Percentiles rank a stretch among this genome's conserved stretches.
Evolutionary conservation across 805 yeast genomes (phyloP).

Genomic region (Clavispora carvajalis): DNA sequence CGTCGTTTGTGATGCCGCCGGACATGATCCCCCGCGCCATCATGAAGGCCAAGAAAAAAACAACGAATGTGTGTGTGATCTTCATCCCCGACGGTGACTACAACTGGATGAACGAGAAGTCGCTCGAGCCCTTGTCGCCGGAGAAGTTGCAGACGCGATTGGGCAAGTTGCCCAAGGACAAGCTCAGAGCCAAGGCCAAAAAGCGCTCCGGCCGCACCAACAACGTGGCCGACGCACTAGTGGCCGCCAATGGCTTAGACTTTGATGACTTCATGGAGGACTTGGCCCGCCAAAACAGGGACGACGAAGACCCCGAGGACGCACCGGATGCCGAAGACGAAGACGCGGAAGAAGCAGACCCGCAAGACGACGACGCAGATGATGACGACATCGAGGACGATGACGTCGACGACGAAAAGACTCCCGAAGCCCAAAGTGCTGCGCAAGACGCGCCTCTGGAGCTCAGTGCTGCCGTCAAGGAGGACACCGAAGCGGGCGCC

Average conservation of each 20-base stretch:
- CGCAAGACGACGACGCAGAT: constrained; percentile 9
- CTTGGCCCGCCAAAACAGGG: constrained; percentile 15
- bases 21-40: constrained; percentile 32
- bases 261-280: constrained; percentile 33
- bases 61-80: constrained; percentile 36
- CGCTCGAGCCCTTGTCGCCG: constrained; percentile 26
- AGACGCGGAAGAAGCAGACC: not conserved
- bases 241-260: constrained; percentile 31
- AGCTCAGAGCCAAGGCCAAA: constrained; percentile 15
- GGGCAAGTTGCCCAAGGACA: constrained; percentile 24
- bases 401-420: constrained; percentile 6
- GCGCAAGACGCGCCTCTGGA: constrained; percentile 9
- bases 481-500: constrained; percentile 1
- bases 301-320: constrained; percentile 5
- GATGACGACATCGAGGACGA: constrained; percentile 4
- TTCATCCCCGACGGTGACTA: constrained; percentile 44
- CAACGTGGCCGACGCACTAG: constrained; percentile 32
- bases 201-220: constrained; percentile 23
- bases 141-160: constrained; percentile 26
- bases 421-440: constrained; percentile 5
- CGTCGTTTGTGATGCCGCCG: constrained; percentile 42
- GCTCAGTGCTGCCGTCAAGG: no score
- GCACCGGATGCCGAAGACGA: constrained; percentile 5
- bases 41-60: constrained; percentile 30
- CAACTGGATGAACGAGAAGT: constrained; percentile 40